A percentile compares a stretch with the other conserved stretches of the same genome.
phyloP scores from a whole-genome alignment of 345 rosid genomes.

The Melaleuca quinquenervia region DNA sequence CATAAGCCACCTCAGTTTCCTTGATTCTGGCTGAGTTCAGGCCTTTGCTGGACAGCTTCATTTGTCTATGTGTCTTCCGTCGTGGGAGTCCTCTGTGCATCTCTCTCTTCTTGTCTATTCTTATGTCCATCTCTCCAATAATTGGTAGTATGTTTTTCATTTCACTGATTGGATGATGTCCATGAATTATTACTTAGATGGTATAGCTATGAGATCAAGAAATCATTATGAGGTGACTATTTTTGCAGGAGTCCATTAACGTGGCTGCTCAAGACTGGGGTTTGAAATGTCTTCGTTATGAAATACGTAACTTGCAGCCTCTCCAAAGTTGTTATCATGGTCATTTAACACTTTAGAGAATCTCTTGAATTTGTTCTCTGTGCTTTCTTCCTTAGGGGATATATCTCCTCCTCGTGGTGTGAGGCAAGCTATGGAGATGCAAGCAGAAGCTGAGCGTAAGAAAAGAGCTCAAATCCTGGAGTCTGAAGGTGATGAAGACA shows the following conservation, averaged over 20 bases:
- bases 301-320: conserved; percentile 51
- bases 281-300: conserved; percentile 89
- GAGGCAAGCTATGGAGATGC: conserved; percentile 97
- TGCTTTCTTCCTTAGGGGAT: conserved; percentile 55
- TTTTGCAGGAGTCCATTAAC: conserved; percentile 73
- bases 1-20: background rate
- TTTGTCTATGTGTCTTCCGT: background rate
- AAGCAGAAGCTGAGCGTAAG: conserved; percentile 97
- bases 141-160: background rate
- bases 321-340: background rate
- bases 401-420: conserved; percentile 93
- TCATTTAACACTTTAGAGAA: background rate
- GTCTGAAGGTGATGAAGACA: conserved; percentile 48
- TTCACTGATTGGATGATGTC: background rate
- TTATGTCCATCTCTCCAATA: background rate
- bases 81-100: background rate
- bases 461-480: conserved; percentile 90
- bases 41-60: background rate
- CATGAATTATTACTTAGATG: background rate
- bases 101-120: background rate
- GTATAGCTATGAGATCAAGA: background rate
- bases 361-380: background rate
- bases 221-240: background rate
- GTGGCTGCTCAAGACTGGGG: conserved; percentile 95
- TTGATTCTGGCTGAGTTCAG: background rate